A percentile compares a stretch with the other conserved stretches of the same genome.
Conservation (phyloP, 2,329 filamentous ascomycete genomes). For the Whalleya microplaca region DNA sequence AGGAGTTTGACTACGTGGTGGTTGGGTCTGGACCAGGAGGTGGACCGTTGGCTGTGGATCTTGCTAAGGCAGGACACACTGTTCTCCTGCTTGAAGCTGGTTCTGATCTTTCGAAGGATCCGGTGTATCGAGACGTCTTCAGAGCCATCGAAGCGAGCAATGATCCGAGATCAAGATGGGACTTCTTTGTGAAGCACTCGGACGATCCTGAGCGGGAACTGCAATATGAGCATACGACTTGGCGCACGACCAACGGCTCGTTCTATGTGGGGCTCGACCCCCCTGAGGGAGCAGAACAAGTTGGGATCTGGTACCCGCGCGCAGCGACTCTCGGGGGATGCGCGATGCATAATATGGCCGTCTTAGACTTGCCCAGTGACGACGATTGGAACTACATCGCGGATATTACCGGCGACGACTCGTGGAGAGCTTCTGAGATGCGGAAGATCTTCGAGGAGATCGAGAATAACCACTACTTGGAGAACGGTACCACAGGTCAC, state of each 20-base stretch:
- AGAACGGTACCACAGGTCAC: conserved; percentile 43
- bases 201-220: conserved; percentile 56
- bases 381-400: conserved; percentile 49
- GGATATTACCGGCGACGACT: conserved; percentile 38
- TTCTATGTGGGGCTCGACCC: conserved; percentile 57
- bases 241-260: conserved; percentile 52
- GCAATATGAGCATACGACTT: conserved; percentile 61
- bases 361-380: conserved; percentile 46
- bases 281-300: conserved; percentile 52
- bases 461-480: conserved; percentile 33
- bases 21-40: conserved; percentile 65
- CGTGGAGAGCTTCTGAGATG: conserved; percentile 32
- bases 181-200: conserved; percentile 67
- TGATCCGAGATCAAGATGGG: conserved; percentile 60
- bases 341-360: conserved; percentile 30
- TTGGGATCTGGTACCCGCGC: conserved; percentile 62
- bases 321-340: conserved; percentile 49
- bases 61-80: conserved; percentile 62
- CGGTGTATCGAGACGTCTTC: conserved; percentile 32
- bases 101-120: conserved; percentile 54
- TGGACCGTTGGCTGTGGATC: conserved; percentile 59
- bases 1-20: conserved; percentile 62
- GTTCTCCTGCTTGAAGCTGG: conserved; percentile 65
- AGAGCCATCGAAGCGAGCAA: conserved; percentile 41
- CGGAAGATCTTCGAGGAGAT: conserved; percentile 32